A percentile compares a stretch with the other conserved stretches of the same genome.
Evolutionary conservation across 352 stramenopile species (phyloP).

Genomic region (Globisporangium viniferum): DNA sequence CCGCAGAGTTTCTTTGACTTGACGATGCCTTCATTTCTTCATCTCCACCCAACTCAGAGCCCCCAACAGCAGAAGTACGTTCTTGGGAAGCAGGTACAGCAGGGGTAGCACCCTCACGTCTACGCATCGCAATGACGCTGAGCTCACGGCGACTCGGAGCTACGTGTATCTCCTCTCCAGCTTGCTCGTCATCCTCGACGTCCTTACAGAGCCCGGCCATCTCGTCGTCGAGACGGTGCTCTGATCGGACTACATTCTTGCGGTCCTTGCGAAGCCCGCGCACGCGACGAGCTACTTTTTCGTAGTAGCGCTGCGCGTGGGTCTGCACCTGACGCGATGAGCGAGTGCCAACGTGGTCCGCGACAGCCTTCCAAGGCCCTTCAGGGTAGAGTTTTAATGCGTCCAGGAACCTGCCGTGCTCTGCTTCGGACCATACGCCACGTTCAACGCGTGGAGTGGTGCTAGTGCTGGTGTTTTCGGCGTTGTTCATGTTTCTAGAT

Average conservation of each 20-base stretch:
- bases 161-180: neutral
- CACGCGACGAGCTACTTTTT: constrained; percentile 28
- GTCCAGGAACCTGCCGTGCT: constrained; percentile 33
- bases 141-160: neutral
- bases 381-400: constrained; percentile 33
- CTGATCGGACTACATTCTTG: constrained; percentile 39
- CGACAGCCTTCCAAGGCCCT: constrained; percentile 32
- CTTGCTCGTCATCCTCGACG: neutral
- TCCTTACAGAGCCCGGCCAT: neutral
- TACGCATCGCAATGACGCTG: neutral
- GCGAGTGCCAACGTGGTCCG: constrained; percentile 26
- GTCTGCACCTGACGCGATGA: constrained; percentile 57
- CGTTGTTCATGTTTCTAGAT: neutral
- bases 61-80: neutral
- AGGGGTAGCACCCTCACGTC: neutral
- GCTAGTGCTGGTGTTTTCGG: neutral
- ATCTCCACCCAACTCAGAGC: neutral
- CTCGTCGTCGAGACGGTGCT: constrained; percentile 49
- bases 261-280: constrained; percentile 55
- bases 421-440: constrained; percentile 20
- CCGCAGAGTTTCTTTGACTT: neutral
- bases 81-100: neutral
- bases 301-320: constrained; percentile 13
- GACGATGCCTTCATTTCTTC: neutral
- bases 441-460: neutral